These are phyloP conservation scores for Micractinium conductrix DNA, from an alignment of 139 green algal genomes.

Conservation along the genomic window DNA sequence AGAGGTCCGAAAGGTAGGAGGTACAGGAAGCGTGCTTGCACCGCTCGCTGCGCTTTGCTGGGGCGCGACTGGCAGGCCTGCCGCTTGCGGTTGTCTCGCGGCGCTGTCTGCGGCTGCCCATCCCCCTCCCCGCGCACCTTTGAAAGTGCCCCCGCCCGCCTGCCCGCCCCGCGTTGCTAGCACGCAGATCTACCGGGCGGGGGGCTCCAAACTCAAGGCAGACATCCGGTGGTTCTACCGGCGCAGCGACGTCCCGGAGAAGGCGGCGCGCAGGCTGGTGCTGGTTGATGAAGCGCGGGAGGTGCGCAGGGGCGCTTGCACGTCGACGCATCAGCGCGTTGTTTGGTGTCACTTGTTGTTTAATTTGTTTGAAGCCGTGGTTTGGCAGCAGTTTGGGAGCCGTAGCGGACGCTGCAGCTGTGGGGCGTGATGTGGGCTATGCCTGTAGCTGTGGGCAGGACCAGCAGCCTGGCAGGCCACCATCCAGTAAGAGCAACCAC, in stretches of 20 bases:
- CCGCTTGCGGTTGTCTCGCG: background rate
- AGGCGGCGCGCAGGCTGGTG: background rate
- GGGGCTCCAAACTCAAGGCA: background rate
- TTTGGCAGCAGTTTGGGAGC: too few species aligned
- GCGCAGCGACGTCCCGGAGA: background rate
- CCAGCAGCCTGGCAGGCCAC: too few species aligned
- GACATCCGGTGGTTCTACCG: conserved; percentile 22
- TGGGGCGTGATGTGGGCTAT: too few species aligned
- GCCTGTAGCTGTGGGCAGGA: too few species aligned
- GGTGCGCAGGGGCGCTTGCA: too few species aligned
- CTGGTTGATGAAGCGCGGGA: too few species aligned
- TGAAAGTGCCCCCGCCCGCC: background rate
- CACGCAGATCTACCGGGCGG: conserved; percentile 9
- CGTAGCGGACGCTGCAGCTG: too few species aligned
- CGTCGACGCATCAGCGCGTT: too few species aligned
- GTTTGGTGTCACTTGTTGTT: too few species aligned
- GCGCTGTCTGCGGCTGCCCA: background rate
- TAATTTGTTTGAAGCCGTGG: too few species aligned
- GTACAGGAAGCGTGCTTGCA: background rate
- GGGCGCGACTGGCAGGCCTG: background rate
- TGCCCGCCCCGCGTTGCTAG: background rate
- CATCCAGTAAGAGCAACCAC: too few species aligned
- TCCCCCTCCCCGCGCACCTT: background rate
- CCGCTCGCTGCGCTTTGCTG: too few species aligned
- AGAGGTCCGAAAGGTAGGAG: background rate